Evolutionary conservation across 169 alveolate genomes (phyloP).

Genomic region (Plasmodium fragile): DNA sequence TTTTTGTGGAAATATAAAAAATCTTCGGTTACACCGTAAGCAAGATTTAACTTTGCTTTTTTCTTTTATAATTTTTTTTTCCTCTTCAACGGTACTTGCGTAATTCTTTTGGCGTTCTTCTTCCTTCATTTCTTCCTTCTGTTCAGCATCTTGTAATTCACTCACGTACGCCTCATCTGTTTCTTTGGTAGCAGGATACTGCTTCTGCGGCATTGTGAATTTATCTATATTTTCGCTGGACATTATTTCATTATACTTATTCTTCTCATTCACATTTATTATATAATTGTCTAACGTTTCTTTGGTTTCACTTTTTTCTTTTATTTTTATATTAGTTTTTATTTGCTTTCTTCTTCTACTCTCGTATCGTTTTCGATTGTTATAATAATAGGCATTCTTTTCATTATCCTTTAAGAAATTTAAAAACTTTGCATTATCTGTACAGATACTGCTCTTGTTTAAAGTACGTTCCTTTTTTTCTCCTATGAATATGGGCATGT

Average conservation of each 20-base stretch:
- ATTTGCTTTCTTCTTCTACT: background rate
- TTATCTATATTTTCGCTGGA: slow-evolving; percentile 37
- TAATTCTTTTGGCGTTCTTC: slow-evolving; percentile 29
- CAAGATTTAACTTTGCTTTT: slow-evolving; percentile 18
- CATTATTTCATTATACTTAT: slow-evolving; percentile 20
- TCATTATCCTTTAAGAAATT: slow-evolving; percentile 47
- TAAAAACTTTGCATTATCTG: slow-evolving; percentile 65
- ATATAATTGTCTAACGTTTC: slow-evolving; percentile 42
- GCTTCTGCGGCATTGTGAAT: background rate
- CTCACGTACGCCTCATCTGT: background rate
- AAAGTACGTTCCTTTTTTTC: slow-evolving; percentile 24
- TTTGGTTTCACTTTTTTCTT: slow-evolving; percentile 16
- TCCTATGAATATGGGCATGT: slow-evolving; percentile 5
- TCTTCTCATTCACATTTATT: slow-evolving; percentile 35
- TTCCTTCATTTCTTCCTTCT: background rate
- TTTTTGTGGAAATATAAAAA: slow-evolving; percentile 28
- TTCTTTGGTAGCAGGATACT: slow-evolving; percentile 1
- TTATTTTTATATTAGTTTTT: slow-evolving; percentile 34
- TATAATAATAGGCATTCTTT: slow-evolving; percentile 13
- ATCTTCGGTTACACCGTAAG: slow-evolving; percentile 3
- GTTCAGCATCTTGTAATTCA: slow-evolving; percentile 15
- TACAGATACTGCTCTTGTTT: slow-evolving; percentile 64
- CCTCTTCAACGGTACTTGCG: slow-evolving; percentile 15
- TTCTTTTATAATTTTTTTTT: slow-evolving; percentile 15
- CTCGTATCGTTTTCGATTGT: slow-evolving; percentile 41